These are phyloP conservation scores for Croton laevigatus DNA, from an alignment of 441 rosid genomes.

Conservation along the genomic window DNA sequence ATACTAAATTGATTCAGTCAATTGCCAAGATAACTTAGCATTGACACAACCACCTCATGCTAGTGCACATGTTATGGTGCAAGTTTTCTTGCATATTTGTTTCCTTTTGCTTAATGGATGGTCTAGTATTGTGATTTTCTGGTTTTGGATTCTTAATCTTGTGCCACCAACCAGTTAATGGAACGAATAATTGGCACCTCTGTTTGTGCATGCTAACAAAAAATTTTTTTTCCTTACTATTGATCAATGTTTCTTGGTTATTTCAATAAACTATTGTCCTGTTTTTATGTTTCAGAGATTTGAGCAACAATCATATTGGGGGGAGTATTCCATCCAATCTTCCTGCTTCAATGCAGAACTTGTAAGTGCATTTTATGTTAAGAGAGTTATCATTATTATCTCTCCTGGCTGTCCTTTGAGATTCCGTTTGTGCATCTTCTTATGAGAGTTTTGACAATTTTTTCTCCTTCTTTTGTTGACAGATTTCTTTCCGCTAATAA, in stretches of 20 bases:
- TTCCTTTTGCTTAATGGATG: slow-evolving; percentile 4
- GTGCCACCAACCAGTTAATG: background rate
- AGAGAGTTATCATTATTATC: background rate
- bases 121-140: background rate
- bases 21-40: background rate
- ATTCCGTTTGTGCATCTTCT: background rate
- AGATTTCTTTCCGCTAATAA: slow-evolving; percentile 87
- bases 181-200: background rate
- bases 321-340: slow-evolving; percentile 81
- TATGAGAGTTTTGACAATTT: slow-evolving; percentile 33
- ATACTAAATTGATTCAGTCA: background rate
- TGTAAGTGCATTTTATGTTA: slow-evolving; percentile 46
- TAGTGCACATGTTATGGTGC: background rate
- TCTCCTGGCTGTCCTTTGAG: slow-evolving; percentile 2
- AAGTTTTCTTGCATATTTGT: background rate
- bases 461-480: slow-evolving; percentile 35
- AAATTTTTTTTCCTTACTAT: background rate
- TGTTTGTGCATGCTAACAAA: slow-evolving; percentile 1
- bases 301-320: slow-evolving; percentile 88
- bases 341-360: slow-evolving; percentile 63
- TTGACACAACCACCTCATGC: background rate
- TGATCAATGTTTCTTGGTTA: background rate
- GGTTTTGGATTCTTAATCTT: background rate
- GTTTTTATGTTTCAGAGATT: slow-evolving; percentile 54
- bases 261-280: slow-evolving; percentile 17